Conservation (phyloP, 192 early-diverging fungal species). For the Rhizophagus sp. region DNA sequence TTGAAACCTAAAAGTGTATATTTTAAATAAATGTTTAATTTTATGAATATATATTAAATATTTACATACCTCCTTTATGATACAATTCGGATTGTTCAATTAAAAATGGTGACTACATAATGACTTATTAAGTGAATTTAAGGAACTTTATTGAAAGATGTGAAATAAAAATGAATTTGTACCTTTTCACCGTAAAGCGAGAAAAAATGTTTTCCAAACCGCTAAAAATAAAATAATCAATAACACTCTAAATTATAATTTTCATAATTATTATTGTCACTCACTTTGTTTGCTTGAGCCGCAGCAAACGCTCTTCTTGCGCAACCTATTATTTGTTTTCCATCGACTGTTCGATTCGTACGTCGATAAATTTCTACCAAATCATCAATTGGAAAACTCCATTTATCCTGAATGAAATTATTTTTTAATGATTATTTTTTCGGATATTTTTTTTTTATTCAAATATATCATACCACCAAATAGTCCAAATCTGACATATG, state of each 20-base stretch:
- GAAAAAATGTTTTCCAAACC: conserved; percentile 58
- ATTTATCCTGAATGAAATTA: conserved; percentile 32
- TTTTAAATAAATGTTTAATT: conserved; percentile 35
- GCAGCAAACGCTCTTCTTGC: conserved; percentile 63
- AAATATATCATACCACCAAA: conserved; percentile 2
- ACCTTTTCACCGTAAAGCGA: conserved; percentile 58
- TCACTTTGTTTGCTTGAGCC: conserved; percentile 50
- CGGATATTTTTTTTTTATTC: background rate
- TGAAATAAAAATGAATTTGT: conserved; percentile 1
- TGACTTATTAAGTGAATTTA: background rate
- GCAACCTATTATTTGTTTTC: conserved; percentile 49
- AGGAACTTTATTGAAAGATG: background rate
- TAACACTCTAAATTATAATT: background rate
- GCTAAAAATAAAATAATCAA: conserved; percentile 11
- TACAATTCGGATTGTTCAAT: conserved; percentile 72
- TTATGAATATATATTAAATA: conserved; percentile 36
- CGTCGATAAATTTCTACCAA: conserved; percentile 61
- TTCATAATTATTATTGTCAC: background rate
- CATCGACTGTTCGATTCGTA: conserved; percentile 45
- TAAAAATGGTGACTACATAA: conserved; percentile 67
- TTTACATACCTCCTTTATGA: conserved; percentile 61
- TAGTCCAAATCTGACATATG: conserved; percentile 23
- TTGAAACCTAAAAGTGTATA: conserved; percentile 45
- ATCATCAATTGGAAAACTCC: conserved; percentile 68
- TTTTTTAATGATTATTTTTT: background rate